phyloP scores from a whole-genome alignment of 1,284 basidiomycete genomes.

The Rhodotorula sp. region DNA sequence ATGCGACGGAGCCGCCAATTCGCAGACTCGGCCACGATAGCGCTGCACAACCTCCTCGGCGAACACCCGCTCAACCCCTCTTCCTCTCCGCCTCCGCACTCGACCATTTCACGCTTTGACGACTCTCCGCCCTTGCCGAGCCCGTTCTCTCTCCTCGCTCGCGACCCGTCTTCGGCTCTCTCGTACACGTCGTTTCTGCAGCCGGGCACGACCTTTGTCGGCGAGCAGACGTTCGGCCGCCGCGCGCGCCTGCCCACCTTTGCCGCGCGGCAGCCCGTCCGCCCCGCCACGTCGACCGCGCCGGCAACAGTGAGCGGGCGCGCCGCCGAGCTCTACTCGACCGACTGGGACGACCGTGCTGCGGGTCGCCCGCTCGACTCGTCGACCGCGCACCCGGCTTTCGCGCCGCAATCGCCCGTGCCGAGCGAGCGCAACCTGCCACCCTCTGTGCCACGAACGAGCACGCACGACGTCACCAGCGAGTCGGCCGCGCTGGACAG shows the following conservation, averaged over 20 bases:
- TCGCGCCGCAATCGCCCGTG: neutral
- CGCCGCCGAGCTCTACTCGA: too few species aligned
- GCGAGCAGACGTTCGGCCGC: slow-evolving; percentile 24
- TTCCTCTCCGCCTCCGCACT: neutral
- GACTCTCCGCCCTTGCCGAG: neutral
- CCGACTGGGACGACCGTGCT: neutral
- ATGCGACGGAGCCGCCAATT: too few species aligned
- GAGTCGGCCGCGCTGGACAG: too few species aligned
- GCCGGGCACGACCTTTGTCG: slow-evolving; percentile 27
- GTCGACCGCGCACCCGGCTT: slow-evolving; percentile 10
- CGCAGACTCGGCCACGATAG: neutral
- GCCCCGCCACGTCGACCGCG: neutral
- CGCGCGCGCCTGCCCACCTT: neutral
- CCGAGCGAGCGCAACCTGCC: neutral
- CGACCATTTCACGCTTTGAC: neutral
- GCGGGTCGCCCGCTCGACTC: neutral
- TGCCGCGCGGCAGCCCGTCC: neutral
- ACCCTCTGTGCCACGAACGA: neutral
- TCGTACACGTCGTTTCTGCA: slow-evolving; percentile 32
- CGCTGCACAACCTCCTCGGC: neutral
- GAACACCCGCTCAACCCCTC: slow-evolving; percentile 26
- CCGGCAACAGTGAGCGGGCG: neutral
- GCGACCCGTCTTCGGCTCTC: slow-evolving; percentile 31
- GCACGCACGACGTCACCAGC: too few species aligned
- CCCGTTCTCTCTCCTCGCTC: neutral